Evolutionary conservation across 2,329 filamentous ascomycete genomes (phyloP), one percentile per base, ranked within the genome.

Genomic region (Neofusicoccum sp.): DNA sequence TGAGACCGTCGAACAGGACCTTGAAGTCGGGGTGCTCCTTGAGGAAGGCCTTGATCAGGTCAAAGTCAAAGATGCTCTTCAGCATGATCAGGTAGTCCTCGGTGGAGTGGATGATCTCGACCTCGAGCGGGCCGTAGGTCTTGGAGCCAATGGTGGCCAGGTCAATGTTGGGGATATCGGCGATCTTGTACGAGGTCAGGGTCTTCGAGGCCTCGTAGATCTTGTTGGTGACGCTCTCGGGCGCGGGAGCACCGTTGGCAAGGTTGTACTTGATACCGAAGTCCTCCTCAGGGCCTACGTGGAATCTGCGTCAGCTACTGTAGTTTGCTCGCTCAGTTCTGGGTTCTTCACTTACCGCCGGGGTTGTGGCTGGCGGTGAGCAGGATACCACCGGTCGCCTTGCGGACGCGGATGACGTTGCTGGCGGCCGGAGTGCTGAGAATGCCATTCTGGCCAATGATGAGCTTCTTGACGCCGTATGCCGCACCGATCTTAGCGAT

Each of bases 211-310:
- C 86, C 70, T 93, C 91, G 80, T 86, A 98, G 76, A 99, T 98
- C 82, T 96, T 96, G 86, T 99, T 96, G 68, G 95, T 99, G 67
- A 99, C 91, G 59, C 90, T 89, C 78, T 99, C 95, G 62, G 95
- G 95, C 61, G 95, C 95, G 44, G 95, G 95, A 61, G 93, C 95
- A 70, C 95, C 95, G 73, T 99, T 98, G 76, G 91, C 83, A 62
- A 99, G 84, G 84, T 99, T 99, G 86, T 99, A 99, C 82, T 99
- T 99, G 87, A 99, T 99, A 69, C 95, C 95, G 71, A 99, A 99
- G 79, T 99, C 95, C 75, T 95, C 89, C 69, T 86, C 89, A 64
- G 95, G 95, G 56, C 93, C 91, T 96, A 68, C 1, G n/a, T 45
- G 12, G 14, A 36, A 24, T 1, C 30, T 5, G 11, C 14, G 8